A percentile compares a stretch with the other conserved stretches of the same genome.
phyloP scores from a whole-genome alignment of 169 alveolate species.

The Eimeria nieschulzi region DNA sequence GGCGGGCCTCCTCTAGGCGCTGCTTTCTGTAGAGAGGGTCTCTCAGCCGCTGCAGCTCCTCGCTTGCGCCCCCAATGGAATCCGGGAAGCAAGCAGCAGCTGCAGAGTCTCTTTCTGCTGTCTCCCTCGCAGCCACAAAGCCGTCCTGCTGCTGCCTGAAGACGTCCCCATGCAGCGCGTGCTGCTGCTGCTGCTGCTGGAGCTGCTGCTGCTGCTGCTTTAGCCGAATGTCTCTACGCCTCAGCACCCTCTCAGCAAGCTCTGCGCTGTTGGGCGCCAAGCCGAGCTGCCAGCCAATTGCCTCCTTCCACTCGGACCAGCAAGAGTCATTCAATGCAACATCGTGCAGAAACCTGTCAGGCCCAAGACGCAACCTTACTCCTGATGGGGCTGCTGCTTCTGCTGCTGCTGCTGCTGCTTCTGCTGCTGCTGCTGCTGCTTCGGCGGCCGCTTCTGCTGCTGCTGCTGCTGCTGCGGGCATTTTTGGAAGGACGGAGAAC shows the following conservation, averaged over 20 bases:
- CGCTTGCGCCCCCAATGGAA: background rate
- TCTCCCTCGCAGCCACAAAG: background rate
- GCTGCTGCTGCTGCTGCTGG: conserved; percentile 33
- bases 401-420: too few species aligned
- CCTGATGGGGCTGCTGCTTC: background rate
- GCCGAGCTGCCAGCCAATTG: conserved; percentile 31
- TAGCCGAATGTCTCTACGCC: background rate
- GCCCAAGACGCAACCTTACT: background rate
- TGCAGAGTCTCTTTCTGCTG: background rate
- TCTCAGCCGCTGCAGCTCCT: conserved; percentile 15
- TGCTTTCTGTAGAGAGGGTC: background rate
- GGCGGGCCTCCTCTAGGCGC: conserved; percentile 10
- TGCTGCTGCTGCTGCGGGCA: too few species aligned
- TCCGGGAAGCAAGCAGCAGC: background rate
- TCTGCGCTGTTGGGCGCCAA: conserved; percentile 24
- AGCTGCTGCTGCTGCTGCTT: conserved; percentile 12
- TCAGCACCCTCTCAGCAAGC: background rate
- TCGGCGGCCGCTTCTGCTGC: too few species aligned
- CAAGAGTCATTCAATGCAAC: background rate
- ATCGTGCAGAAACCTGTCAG: background rate
- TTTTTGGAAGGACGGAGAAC: too few species aligned
- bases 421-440: too few species aligned
- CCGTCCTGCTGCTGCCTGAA: background rate
- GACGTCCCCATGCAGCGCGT: background rate
- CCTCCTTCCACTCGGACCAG: background rate